These are phyloP conservation scores for Paraurostyla sp. DNA, from an alignment of 73 alveolate species.

Conservation along the genomic window DNA sequence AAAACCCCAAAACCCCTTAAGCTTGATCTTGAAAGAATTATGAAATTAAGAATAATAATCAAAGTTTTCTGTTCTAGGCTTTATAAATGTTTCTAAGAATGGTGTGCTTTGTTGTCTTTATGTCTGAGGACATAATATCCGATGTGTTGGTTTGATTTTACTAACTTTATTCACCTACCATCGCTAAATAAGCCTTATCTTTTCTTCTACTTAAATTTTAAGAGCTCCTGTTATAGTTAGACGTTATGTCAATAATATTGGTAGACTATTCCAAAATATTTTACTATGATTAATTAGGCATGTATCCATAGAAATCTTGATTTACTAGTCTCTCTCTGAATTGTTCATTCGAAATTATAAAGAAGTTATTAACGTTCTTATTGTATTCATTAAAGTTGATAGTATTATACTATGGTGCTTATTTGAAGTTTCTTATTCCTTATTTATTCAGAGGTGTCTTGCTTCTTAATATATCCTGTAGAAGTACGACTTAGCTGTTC, in stretches of 20 bases:
- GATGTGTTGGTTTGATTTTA: background rate
- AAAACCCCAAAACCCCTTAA: constrained; percentile 12
- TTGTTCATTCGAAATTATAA: background rate
- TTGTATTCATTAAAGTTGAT: background rate
- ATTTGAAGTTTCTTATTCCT: background rate
- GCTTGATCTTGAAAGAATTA: background rate
- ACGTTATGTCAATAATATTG: no score
- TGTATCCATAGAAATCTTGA: background rate
- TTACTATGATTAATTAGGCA: background rate
- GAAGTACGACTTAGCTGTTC: background rate
- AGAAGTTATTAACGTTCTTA: background rate
- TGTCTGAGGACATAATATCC: background rate
- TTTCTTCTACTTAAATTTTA: no score
- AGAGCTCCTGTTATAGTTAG: no score
- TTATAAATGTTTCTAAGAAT: background rate
- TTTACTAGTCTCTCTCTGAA: background rate
- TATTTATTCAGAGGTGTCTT: constrained; percentile 1
- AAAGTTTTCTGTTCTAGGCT: background rate
- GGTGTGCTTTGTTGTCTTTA: background rate
- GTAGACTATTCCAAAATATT: background rate
- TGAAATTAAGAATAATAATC: background rate
- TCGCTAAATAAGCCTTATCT: no score
- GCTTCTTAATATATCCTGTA: constrained; percentile 6
- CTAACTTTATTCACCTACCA: background rate
- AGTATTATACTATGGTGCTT: background rate